Evolutionary conservation across 306 rosid species (phyloP).

Genomic region (Trifolium fragiferum): DNA sequence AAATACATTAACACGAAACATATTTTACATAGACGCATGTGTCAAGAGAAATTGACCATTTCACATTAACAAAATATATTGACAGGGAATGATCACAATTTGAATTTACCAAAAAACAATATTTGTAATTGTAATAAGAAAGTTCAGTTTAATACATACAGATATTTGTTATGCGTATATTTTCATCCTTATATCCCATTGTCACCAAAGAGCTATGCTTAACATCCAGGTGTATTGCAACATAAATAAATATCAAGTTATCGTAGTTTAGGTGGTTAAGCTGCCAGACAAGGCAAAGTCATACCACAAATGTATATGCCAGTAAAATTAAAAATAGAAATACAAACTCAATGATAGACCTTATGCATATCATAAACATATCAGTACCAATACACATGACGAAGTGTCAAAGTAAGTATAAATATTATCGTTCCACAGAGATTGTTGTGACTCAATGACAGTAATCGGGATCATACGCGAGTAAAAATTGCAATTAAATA

Average conservation of each 20-base stretch:
- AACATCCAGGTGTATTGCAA: not conserved
- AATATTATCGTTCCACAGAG: too few species aligned
- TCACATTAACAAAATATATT: not conserved
- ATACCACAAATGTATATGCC: not conserved
- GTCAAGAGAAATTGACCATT: conserved; percentile 11
- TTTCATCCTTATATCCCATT: not conserved
- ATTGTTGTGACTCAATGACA: too few species aligned
- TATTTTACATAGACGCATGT: conserved; percentile 4
- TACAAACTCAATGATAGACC: not conserved
- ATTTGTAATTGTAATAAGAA: not conserved
- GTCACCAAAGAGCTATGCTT: not conserved
- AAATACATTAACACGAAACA: conserved; percentile 1
- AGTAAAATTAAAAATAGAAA: not conserved
- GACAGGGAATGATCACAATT: not conserved
- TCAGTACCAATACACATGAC: not conserved
- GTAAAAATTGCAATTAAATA: too few species aligned
- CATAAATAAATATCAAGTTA: not conserved
- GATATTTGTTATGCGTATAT: not conserved
- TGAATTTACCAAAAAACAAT: not conserved
- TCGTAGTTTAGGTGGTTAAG: not conserved
- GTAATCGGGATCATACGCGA: too few species aligned
- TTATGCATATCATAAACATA: not conserved
- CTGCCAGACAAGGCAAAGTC: not conserved
- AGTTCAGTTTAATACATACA: not conserved
- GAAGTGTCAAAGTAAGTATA: too few species aligned